Base-by-base conservation (phyloP, 2,329 filamentous ascomycete species). In the Penicillium polonicum region DNA sequence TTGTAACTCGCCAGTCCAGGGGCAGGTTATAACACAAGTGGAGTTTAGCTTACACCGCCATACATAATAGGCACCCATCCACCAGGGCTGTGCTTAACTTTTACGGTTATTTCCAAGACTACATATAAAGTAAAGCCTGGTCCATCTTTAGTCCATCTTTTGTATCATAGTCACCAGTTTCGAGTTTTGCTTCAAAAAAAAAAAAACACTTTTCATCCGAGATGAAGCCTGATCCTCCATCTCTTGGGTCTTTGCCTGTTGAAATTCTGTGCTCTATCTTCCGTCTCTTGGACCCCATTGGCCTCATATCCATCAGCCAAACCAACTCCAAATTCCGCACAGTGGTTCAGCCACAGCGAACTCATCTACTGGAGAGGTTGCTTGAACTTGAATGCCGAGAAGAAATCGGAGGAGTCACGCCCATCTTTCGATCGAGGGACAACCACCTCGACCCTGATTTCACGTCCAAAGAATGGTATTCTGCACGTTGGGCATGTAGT, bases 401-500 rank as follows among this genome's bases (percentile, higher is more conserved):
- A 43, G 36, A 49, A 31, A 25, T 49, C 15, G 58, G 58, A 6
- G 54, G 58, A 2, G 36, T 50, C 21, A 48, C 48, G 1, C 49
- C 54, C 5, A 6, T 44, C 19, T 57, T 60, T 27, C 43, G 42
- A 7, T 15, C 54, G 5, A 48, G 21, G 9, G 48, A 36, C 25
- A 57, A 51, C 25, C 7, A 31, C 7, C 25, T 60, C 13, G 17
- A 23, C 10, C 58, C 58, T 7, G 19, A 36, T 2, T 57, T 46
- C 31, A 33, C 10, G 10, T 21, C 21, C 13, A 48, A 57, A 23
- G 29, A 60, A 52, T 60, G 59, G 59, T 2, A 53, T 27, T 7
- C 21, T 6, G 56, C 56, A 39, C 51, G 52, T 19, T 61, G 59
- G 59, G 48, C 56, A 2, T 61, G 59, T 38, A 43, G 35, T 15